Evolutionary conservation across 129 eudicot species (phyloP).

Genomic region (Flaveria sonorensis): DNA sequence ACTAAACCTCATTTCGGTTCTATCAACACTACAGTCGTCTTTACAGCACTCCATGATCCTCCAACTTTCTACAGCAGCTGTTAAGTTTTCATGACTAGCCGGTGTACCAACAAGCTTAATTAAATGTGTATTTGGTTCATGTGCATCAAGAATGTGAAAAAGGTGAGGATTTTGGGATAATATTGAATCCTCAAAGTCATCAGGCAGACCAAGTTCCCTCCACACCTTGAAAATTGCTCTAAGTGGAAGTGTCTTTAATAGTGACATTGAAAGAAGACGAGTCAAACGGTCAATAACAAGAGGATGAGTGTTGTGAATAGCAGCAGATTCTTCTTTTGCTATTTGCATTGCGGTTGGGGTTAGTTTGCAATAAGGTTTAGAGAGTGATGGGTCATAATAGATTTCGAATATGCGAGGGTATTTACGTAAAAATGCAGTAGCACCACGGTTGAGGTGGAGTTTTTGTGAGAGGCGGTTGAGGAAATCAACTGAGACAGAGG

Average conservation of each 20-base stretch:
- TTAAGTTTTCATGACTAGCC: conserved; percentile 30
- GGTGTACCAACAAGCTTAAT: conserved; percentile 48
- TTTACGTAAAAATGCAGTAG: conserved; percentile 61
- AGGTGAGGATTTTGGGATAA: conserved; percentile 49
- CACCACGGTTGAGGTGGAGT: conserved; percentile 92
- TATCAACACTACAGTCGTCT: conserved; percentile 61
- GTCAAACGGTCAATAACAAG: conserved; percentile 63
- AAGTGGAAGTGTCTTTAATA: conserved; percentile 62
- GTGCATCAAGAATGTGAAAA: conserved; percentile 59
- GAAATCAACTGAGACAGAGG: conserved; percentile 75
- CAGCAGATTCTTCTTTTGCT: conserved; percentile 51
- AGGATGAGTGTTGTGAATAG: conserved; percentile 47
- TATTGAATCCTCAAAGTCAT: conserved; percentile 82
- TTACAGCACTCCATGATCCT: conserved; percentile 82
- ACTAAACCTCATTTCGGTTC: conserved; percentile 59
- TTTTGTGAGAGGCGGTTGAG: conserved; percentile 83
- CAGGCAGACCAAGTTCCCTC: conserved; percentile 89
- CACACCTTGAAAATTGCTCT: conserved; percentile 86
- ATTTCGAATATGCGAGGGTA: conserved; percentile 81
- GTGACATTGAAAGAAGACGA: conserved; percentile 77
- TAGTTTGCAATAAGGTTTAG: conserved; percentile 54
- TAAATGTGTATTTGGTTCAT: conserved; percentile 72
- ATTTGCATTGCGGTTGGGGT: conserved; percentile 53
- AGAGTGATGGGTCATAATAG: conserved; percentile 52
- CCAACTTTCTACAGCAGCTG: conserved; percentile 77